A percentile compares a stretch with the other conserved stretches of the same genome.
Conservation (phyloP, 768 basidiomycete genomes). For the Austroboletus eburneus region DNA sequence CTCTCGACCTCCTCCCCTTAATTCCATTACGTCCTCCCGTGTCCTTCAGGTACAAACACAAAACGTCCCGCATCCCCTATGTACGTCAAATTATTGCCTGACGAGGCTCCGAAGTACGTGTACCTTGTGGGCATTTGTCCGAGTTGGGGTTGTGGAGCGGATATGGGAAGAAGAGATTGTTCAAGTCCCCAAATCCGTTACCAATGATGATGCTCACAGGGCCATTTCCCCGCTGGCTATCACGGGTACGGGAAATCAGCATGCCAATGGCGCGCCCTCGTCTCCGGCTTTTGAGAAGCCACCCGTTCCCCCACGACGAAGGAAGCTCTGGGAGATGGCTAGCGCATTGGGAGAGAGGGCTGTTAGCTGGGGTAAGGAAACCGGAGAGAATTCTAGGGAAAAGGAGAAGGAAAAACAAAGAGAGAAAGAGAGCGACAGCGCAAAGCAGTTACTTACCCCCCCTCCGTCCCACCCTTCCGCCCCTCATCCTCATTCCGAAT, state of each 20-base stretch:
- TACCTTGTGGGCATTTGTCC: constrained; percentile 85
- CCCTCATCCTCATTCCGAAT: constrained; percentile 19
- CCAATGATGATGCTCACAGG: too few relatives aligned
- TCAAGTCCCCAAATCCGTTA: constrained; percentile 28
- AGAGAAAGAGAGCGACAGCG: constrained; percentile 31
- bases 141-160: constrained; percentile 75
- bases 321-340: constrained; percentile 66
- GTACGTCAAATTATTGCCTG: constrained; percentile 83
- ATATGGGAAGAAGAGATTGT: constrained; percentile 81
- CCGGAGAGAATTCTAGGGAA: constrained; percentile 54
- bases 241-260: constrained; percentile 1
- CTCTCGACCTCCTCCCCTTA: constrained; percentile 16
- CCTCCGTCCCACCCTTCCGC: constrained; percentile 26
- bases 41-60: constrained; percentile 21
- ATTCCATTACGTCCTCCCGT: constrained; percentile 44
- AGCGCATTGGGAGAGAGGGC: constrained; percentile 58
- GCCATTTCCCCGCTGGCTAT: background rate
- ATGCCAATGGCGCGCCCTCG: background rate
- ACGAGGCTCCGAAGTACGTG: constrained; percentile 81
- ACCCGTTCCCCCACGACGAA: constrained; percentile 58
- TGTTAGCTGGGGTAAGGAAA: constrained; percentile 36
- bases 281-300: constrained; percentile 40
- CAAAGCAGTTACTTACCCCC: constrained; percentile 12
- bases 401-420: constrained; percentile 23
- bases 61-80: constrained; percentile 57